phyloP scores from a whole-genome alignment of 495 filamentous ascomycete genomes.

The Hapsidospora chrysogenum region DNA sequence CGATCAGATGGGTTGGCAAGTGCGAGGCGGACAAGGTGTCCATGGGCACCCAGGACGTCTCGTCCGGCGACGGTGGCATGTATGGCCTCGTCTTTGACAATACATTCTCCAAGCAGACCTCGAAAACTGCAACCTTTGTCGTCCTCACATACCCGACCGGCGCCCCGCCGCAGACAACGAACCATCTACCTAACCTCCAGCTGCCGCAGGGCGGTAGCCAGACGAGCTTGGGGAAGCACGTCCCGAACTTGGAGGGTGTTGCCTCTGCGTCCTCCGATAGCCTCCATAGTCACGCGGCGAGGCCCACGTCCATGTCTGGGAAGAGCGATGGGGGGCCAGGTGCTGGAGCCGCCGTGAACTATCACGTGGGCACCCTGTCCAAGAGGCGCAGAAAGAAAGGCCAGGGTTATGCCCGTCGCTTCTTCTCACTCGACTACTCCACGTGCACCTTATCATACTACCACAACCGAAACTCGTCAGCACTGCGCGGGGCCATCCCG shows the following conservation, averaged over 20 bases:
- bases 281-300: constrained; percentile 27
- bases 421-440: constrained; percentile 86
- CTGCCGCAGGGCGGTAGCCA: constrained; percentile 27
- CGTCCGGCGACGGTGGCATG: constrained; percentile 60
- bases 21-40: constrained; percentile 95
- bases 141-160: constrained; percentile 83
- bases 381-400: constrained; percentile 86
- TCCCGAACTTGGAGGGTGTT: constrained; percentile 16
- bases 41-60: constrained; percentile 74
- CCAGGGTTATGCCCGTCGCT: constrained; percentile 82
- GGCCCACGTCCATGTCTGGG: constrained; percentile 12
- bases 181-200: constrained; percentile 44
- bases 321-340: constrained; percentile 13
- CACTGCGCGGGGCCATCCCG: constrained; percentile 80
- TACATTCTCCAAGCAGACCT: constrained; percentile 89
- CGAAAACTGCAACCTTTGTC: constrained; percentile 88
- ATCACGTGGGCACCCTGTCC: constrained; percentile 65
- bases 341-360: constrained; percentile 19
- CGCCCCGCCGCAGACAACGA: constrained; percentile 60
- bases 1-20: constrained; percentile 78
- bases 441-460: constrained; percentile 91
- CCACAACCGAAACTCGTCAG: constrained; percentile 77
- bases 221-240: constrained; percentile 27
- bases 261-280: constrained; percentile 37
- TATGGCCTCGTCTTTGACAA: constrained; percentile 97